Percentiles rank a stretch among this genome's conserved stretches.
Conservation (phyloP, 345 rosid genomes). For the Crucihimalaya himalaica region DNA sequence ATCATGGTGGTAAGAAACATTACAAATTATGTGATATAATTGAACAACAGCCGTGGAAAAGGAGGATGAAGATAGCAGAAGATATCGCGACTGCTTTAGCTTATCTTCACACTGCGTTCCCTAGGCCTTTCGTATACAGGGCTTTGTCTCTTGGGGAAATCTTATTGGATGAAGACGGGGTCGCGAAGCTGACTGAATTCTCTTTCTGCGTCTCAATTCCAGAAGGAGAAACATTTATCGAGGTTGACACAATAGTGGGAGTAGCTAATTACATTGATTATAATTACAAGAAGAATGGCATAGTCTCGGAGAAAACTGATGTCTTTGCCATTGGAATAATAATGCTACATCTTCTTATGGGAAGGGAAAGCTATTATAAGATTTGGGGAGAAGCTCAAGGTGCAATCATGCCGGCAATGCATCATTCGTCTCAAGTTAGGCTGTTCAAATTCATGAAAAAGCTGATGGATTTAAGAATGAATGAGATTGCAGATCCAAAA, state of each 20-base stretch:
- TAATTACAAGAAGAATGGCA: background rate
- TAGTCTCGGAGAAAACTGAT: background rate
- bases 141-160: too few relatives aligned
- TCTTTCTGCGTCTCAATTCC: slow-evolving; percentile 13
- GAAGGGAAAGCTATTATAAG: background rate
- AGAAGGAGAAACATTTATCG: slow-evolving; percentile 10
- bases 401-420: too few relatives aligned
- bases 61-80: background rate
- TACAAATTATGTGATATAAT: background rate
- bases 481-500: background rate
- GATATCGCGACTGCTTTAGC: background rate
- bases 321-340: background rate
- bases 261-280: background rate
- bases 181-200: background rate
- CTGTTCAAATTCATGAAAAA: too few relatives aligned
- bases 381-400: too few relatives aligned
- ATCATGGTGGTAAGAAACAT: background rate
- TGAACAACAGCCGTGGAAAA: background rate
- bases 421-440: too few relatives aligned
- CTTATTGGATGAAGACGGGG: background rate
- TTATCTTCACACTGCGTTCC: background rate
- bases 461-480: background rate
- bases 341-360: background rate
- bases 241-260: too few relatives aligned
- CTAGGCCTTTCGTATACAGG: background rate